phyloP scores from a whole-genome alignment of 768 basidiomycete species.

The Russula dissimulans region DNA sequence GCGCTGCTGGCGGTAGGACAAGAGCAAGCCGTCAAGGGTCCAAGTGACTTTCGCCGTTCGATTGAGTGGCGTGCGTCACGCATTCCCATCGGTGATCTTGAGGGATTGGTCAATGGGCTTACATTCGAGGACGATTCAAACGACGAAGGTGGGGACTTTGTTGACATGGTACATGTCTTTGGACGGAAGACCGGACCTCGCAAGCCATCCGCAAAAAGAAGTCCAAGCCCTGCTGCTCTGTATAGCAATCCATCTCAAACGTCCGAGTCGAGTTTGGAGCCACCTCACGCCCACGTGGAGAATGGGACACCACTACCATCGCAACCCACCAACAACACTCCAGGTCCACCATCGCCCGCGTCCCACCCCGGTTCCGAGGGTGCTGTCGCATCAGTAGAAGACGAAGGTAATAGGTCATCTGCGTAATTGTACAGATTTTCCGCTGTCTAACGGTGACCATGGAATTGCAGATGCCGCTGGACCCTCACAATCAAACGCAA shows the following conservation, averaged over 20 bases:
- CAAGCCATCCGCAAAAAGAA: background rate
- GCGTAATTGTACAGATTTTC: background rate
- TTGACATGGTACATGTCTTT: conserved; percentile 50
- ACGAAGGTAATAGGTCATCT: conserved; percentile 20
- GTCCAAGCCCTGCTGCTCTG: conserved; percentile 17
- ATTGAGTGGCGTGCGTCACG: conserved; percentile 74
- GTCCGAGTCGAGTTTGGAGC: conserved; percentile 24
- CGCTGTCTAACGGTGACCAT: background rate
- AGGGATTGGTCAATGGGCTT: conserved; percentile 27
- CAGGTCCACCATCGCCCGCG: background rate
- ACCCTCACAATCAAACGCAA: conserved; percentile 14
- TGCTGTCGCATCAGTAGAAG: conserved; percentile 14
- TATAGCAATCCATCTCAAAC: conserved; percentile 24
- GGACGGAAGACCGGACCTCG: conserved; percentile 24
- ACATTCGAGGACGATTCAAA: conserved; percentile 27
- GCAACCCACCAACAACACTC: background rate
- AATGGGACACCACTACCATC: conserved; percentile 10
- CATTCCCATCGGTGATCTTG: conserved; percentile 47
- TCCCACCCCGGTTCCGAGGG: conserved; percentile 9
- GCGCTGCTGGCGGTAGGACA: conserved; percentile 53
- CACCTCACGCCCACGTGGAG: conserved; percentile 4
- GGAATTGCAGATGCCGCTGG: background rate
- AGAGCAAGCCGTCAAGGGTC: conserved; percentile 60
- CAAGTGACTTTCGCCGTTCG: conserved; percentile 62
- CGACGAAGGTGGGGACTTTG: conserved; percentile 43